A percentile compares a stretch with the other conserved stretches of the same genome.
phyloP scores from a whole-genome alignment of 129 eudicot species.

The Chrysanthemum seticuspe region DNA sequence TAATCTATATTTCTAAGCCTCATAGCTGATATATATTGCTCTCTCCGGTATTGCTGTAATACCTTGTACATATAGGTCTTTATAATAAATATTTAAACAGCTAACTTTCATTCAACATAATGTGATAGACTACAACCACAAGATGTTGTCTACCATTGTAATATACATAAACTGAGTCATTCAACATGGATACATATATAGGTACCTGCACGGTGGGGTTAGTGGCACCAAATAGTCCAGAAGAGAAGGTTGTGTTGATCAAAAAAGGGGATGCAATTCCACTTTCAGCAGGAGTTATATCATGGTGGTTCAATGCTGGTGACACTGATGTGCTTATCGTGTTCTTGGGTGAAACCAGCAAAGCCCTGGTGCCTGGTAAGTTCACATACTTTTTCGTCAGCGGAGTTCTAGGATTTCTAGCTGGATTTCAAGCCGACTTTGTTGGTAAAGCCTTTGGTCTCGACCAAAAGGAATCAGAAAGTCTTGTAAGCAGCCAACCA shows the following conservation, averaged over 20 bases:
- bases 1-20: too few species aligned
- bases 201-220: conserved; percentile 52
- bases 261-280: conserved; percentile 61
- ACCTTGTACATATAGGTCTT: too few species aligned
- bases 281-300: conserved; percentile 36
- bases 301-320: conserved; percentile 71
- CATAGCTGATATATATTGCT: too few species aligned
- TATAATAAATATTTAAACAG: too few species aligned
- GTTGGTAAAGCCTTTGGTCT: conserved; percentile 33
- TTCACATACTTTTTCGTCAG: conserved; percentile 38
- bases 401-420: conserved; percentile 39
- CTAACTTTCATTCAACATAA: too few species aligned
- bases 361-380: conserved; percentile 40
- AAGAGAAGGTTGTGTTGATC: conserved; percentile 39
- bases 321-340: conserved; percentile 33
- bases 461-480: conserved; percentile 12
- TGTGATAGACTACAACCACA: too few species aligned
- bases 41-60: too few species aligned
- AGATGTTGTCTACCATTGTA: background rate
- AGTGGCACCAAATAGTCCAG: conserved; percentile 34
- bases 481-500: conserved; percentile 32
- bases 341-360: conserved; percentile 53
- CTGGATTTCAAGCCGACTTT: conserved; percentile 43
- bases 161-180: background rate
- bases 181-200: background rate